Evolutionary conservation across 768 basidiomycete genomes (phyloP).

Genomic region (Kwoniella sp.): DNA sequence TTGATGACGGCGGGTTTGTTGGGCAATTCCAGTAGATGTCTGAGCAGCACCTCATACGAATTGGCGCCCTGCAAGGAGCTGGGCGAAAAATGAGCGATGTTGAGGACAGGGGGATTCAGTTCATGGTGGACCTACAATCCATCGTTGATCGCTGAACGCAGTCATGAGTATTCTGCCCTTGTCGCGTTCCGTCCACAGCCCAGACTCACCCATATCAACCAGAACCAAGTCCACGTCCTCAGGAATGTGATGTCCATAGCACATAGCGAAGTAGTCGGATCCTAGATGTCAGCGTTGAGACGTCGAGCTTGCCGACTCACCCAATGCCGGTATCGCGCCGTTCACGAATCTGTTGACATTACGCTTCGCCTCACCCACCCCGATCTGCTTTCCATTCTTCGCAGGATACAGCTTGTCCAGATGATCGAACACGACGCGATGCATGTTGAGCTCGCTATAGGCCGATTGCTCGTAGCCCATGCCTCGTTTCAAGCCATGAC

Average conservation of each 20-base stretch:
- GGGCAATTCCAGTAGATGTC: constrained; percentile 5
- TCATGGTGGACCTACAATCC: not conserved
- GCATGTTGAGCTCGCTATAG: constrained; percentile 12
- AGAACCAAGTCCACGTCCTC: constrained; percentile 4
- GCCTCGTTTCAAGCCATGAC: constrained; percentile 9
- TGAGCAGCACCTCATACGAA: not conserved
- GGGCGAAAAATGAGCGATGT: not conserved
- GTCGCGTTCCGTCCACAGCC: not conserved
- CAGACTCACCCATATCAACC: constrained; percentile 7
- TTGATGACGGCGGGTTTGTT: constrained; percentile 9
- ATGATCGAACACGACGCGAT: constrained; percentile 4
- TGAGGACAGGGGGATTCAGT: too few relatives aligned
- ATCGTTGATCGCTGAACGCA: not conserved
- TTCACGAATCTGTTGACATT: not conserved
- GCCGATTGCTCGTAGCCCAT: constrained; percentile 6
- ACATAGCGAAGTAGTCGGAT: constrained; percentile 8
- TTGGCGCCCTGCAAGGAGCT: not conserved
- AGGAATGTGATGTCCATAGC: constrained; percentile 7
- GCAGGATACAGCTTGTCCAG: not conserved
- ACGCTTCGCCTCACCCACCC: not conserved
- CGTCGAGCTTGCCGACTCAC: not conserved
- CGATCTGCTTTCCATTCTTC: not conserved
- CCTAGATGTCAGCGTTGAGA: not conserved
- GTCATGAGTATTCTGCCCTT: not conserved
- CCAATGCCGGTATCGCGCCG: not conserved